A percentile compares a stretch with the other conserved stretches of the same genome.
Evolutionary conservation across 768 basidiomycete species (phyloP).

Genomic region (Mycena capillaripes): DNA sequence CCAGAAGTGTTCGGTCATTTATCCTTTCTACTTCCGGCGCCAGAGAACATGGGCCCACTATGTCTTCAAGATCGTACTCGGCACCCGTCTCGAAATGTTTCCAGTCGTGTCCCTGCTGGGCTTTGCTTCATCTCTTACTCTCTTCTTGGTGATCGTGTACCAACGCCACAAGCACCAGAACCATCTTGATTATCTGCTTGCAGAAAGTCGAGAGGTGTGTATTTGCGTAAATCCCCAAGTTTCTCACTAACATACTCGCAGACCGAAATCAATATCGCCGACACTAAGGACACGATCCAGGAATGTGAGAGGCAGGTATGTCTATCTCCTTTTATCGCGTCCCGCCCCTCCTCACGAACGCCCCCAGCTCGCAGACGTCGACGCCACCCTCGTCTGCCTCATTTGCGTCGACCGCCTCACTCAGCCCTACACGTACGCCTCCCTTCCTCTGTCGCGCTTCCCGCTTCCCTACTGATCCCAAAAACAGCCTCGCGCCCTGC

Average conservation of each 20-base stretch:
- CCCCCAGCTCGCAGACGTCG: slow-evolving; percentile 14
- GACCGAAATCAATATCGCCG: neutral
- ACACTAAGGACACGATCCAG: neutral
- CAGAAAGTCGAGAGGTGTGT: slow-evolving; percentile 11
- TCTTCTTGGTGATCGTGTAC: neutral
- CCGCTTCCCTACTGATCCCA: too few species aligned
- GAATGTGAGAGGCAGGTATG: neutral
- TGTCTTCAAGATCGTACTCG: neutral
- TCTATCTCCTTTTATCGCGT: too few species aligned
- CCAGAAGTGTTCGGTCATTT: neutral
- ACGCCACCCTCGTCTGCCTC: slow-evolving; percentile 19
- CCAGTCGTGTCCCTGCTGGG: neutral
- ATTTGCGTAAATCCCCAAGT: accelerated
- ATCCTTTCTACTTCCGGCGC: neutral
- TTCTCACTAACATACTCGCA: neutral
- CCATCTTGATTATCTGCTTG: neutral
- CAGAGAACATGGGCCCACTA: neutral
- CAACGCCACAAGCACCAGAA: neutral
- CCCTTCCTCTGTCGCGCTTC: too few species aligned
- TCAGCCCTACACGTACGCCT: slow-evolving; percentile 27
- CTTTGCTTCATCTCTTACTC: neutral
- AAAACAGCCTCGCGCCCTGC: slow-evolving; percentile 24
- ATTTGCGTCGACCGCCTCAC: slow-evolving; percentile 29
- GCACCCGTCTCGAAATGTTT: neutral
- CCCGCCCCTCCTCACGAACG: neutral